A percentile compares a stretch with the other conserved stretches of the same genome.
Conservation (phyloP, 2,329 filamentous ascomycete genomes). For the Tolypocladium endophyticum region DNA sequence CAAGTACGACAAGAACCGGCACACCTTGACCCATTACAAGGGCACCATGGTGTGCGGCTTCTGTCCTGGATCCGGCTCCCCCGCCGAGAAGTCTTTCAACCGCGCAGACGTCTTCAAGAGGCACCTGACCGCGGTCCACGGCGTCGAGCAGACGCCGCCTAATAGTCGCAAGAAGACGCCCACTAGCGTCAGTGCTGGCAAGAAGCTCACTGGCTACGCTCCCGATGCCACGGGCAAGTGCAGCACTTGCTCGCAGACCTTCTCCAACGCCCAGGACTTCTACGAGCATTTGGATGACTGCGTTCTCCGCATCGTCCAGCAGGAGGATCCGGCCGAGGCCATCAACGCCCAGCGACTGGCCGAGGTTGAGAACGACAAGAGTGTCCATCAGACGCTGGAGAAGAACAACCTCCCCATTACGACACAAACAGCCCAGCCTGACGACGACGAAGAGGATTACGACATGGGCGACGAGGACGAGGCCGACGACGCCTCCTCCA, state of each 20-base stretch:
- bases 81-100: constrained; percentile 92
- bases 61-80: constrained; percentile 78
- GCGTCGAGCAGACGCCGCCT: constrained; percentile 84
- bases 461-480: constrained; percentile 45
- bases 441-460: constrained; percentile 44
- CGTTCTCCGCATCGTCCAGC: constrained; percentile 60
- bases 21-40: constrained; percentile 92
- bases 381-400: constrained; percentile 51
- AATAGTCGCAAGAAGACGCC: constrained; percentile 71
- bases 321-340: constrained; percentile 58
- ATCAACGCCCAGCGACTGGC: constrained; percentile 58
- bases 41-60: constrained; percentile 96
- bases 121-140: constrained; percentile 81
- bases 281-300: constrained; percentile 90
- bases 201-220: constrained; percentile 61
- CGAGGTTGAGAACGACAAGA: constrained; percentile 53
- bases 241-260: constrained; percentile 85
- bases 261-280: constrained; percentile 91
- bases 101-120: constrained; percentile 93
- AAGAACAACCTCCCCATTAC: constrained; percentile 48
- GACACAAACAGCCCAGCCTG: constrained; percentile 24
- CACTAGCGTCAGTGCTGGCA: constrained; percentile 30
- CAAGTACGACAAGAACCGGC: constrained; percentile 94
- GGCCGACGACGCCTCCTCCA: constrained; percentile 28
- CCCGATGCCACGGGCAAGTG: constrained; percentile 85